A percentile compares a stretch with the other conserved stretches of the same genome.
These are phyloP conservation scores for Samsoniella hepiali DNA, from an alignment of 2,329 filamentous ascomycete genomes.

Conservation along the genomic window DNA sequence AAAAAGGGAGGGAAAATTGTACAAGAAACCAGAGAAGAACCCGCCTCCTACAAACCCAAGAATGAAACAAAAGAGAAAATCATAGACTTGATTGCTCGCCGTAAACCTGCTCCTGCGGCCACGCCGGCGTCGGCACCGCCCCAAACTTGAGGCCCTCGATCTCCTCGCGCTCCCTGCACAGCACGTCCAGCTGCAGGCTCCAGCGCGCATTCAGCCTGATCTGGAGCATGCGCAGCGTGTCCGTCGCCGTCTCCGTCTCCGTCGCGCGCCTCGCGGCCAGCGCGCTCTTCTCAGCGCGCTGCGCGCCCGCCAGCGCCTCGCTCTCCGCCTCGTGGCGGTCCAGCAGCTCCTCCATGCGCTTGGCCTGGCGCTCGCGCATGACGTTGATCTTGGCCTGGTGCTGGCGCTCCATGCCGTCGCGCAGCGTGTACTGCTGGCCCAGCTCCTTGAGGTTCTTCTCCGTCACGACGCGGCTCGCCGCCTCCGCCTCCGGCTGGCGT, in stretches of 20 bases:
- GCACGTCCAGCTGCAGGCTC: slow-evolving; percentile 50
- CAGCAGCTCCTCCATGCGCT: slow-evolving; percentile 57
- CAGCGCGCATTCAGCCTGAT: slow-evolving; percentile 47
- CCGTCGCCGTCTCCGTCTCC: slow-evolving; percentile 48
- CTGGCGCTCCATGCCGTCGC: slow-evolving; percentile 56
- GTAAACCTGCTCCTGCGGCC: slow-evolving; percentile 27
- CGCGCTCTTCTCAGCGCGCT: slow-evolving; percentile 46
- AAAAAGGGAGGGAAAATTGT: background rate
- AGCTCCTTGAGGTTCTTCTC: slow-evolving; percentile 58
- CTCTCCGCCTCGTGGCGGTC: slow-evolving; percentile 53
- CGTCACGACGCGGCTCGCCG: slow-evolving; percentile 48
- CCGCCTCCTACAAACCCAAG: too few relatives aligned
- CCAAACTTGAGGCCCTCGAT: slow-evolving; percentile 43
- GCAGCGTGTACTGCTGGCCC: slow-evolving; percentile 58
- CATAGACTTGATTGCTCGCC: background rate
- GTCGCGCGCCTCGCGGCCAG: slow-evolving; percentile 45
- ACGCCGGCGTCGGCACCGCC: slow-evolving; percentile 30
- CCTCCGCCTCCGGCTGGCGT: slow-evolving; percentile 27
- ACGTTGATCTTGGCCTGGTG: slow-evolving; percentile 62
- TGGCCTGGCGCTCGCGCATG: slow-evolving; percentile 61
- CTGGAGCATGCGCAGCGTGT: slow-evolving; percentile 44
- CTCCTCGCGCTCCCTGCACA: slow-evolving; percentile 51
- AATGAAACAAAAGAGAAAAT: background rate
- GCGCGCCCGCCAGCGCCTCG: slow-evolving; percentile 42
- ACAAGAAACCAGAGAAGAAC: background rate